phyloP scores from a whole-genome alignment of 2,329 filamentous ascomycete species.

The Colletotrichum orbiculare region DNA sequence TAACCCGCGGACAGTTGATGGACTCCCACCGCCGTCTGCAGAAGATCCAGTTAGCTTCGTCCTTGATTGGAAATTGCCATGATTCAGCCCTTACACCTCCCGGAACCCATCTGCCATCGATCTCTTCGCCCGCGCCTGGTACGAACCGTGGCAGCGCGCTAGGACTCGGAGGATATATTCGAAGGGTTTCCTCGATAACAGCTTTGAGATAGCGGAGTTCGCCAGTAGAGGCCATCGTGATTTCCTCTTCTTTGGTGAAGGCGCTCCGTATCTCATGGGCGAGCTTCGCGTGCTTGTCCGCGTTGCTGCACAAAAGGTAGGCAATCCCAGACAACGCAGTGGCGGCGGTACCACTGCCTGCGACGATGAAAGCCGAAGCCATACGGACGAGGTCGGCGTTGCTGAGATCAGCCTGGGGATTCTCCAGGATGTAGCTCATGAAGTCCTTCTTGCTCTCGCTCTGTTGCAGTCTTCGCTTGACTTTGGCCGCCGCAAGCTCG shows the following conservation, averaged over 20 bases:
- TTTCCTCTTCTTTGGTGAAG: constrained; percentile 40
- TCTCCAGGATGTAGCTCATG: constrained; percentile 29
- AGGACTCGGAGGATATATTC: constrained; percentile 40
- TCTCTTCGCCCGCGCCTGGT: constrained; percentile 18
- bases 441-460: constrained; percentile 18
- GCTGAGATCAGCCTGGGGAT: constrained; percentile 12
- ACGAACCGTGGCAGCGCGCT: constrained; percentile 28
- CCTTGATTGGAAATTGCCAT: neutral
- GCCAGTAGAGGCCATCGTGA: constrained; percentile 44
- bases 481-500: constrained; percentile 18
- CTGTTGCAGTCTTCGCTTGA: constrained; percentile 23
- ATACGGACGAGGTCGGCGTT: constrained; percentile 24
- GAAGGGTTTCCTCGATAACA: constrained; percentile 50
- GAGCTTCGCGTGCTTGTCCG: constrained; percentile 43
- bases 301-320: constrained; percentile 50
- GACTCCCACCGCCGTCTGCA: constrained; percentile 25
- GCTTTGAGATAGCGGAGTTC: constrained; percentile 49
- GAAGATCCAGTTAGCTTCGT: neutral
- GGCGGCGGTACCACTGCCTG: constrained; percentile 58
- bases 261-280: constrained; percentile 42
- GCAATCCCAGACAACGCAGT: constrained; percentile 54
- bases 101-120: constrained; percentile 44
- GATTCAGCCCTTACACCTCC: constrained; percentile 44
- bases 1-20: constrained; percentile 24
- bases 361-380: constrained; percentile 43